Conservation (phyloP, 495 filamentous ascomycete species). For the Penicillium crystallinum region DNA sequence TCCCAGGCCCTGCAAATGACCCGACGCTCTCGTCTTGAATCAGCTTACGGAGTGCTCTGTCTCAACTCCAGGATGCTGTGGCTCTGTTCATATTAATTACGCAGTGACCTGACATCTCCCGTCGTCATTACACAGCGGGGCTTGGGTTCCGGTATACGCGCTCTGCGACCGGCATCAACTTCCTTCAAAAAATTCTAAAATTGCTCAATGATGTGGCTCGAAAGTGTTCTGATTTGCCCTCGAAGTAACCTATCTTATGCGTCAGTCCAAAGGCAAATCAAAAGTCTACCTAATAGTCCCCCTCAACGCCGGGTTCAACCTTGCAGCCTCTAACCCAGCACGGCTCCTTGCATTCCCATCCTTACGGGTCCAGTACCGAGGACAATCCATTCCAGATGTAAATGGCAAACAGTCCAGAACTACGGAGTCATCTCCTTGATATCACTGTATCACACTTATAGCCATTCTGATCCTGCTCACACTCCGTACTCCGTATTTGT, state of each 20-base stretch:
- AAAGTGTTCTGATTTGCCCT: not conserved
- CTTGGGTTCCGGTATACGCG: constrained; percentile 8
- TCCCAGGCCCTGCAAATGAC: not conserved
- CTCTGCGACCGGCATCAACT: constrained; percentile 11
- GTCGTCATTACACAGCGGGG: constrained; percentile 22
- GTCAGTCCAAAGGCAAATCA: not conserved
- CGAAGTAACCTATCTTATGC: constrained; percentile 18
- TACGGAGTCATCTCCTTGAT: not conserved
- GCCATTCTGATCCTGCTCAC: not conserved
- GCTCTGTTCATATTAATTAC: constrained; percentile 4
- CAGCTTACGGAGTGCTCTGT: constrained; percentile 1
- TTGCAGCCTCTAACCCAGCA: constrained; percentile 10
- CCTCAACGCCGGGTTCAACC: constrained; percentile 5
- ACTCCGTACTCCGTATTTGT: not conserved
- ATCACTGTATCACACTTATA: not conserved
- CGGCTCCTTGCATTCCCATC: constrained; percentile 26
- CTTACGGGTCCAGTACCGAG: constrained; percentile 9
- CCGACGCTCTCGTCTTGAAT: not conserved
- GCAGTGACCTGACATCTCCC: not conserved
- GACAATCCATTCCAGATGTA: not conserved
- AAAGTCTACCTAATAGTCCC: not conserved
- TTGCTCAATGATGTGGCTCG: not conserved
- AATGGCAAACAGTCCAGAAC: not conserved
- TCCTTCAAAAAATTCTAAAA: constrained; percentile 3
- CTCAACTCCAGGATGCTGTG: constrained; percentile 1